Base-by-base conservation (phyloP, 2,329 filamentous ascomycete genomes). In the Sphaceloma murrayae region DNA sequence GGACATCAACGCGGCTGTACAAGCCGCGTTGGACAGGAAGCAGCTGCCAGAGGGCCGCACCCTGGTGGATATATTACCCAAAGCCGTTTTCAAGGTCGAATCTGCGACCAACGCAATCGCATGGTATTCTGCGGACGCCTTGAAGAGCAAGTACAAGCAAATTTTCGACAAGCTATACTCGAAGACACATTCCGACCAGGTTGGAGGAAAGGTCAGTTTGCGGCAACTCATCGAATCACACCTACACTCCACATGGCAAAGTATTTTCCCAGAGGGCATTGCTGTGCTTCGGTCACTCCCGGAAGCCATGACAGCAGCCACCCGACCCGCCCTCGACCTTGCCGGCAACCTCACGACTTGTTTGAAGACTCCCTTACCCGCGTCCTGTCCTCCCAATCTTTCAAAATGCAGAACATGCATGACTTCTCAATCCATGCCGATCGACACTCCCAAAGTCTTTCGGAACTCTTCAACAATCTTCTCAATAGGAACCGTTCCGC, bases 401-500 rank as follows among this genome's bases (percentile, higher is more conserved):
- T 74, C 72, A 1, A 76, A 75, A 47, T 96, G 89, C 65, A 76
- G 71, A 21, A 79, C 81, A 3, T 96, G 89, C 62, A 73, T 77
- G 13, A 68, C 77, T 17, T 72, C 74, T 6, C 72, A 74, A 22
- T 72, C 75, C 0, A 72, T 86, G 63, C 75, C 74, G 42, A 73
- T 94, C 52, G 68, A 71, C n/a, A 81, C 79, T 1, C 75, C 78
- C 2, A 64, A 74, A 2, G 66, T 72, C 13, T 91, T 85, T 62
- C 73, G 73, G 45, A 94, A 95, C 61, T 73, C 72, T 3, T 79
- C 80, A 10, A 70, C 69, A 1, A 59, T 82, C 11, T 96, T 87
- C 66, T 86, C 82, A 2, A 84, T 98, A 51, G 87, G 82, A 48
- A 84, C 80, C 1, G 81, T 96, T 9, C 89, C 89, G 0, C 91